Percentiles rank a stretch among this genome's conserved stretches.
Evolutionary conservation across 1,139 yeast species (phyloP).

Genomic region (Suhomyces atakaporum): DNA sequence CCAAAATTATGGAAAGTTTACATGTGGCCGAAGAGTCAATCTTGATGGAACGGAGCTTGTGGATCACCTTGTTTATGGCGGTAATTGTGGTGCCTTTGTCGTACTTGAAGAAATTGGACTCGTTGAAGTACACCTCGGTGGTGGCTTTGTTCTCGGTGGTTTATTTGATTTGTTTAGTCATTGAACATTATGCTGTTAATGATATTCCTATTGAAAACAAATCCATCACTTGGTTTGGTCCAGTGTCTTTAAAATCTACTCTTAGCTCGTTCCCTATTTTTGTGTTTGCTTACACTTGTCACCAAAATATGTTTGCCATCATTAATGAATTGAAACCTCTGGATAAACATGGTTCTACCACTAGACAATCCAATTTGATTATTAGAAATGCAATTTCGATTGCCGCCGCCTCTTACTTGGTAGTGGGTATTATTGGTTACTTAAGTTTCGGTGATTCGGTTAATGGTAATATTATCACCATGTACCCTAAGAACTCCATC

Average conservation of each 20-base stretch:
- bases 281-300: slow-evolving; percentile 93
- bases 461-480: slow-evolving; percentile 65
- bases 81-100: slow-evolving; percentile 71
- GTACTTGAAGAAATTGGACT: slow-evolving; percentile 72
- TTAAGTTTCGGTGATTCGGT: slow-evolving; percentile 80
- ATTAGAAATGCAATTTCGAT: slow-evolving; percentile 61
- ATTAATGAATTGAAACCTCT: slow-evolving; percentile 63
- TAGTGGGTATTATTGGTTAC: slow-evolving; percentile 84
- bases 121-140: slow-evolving; percentile 81
- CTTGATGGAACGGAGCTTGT: slow-evolving; percentile 55
- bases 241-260: slow-evolving; percentile 39
- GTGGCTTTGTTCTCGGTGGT: slow-evolving; percentile 83
- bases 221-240: slow-evolving; percentile 37
- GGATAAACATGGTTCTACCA: slow-evolving; percentile 45
- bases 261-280: slow-evolving; percentile 75
- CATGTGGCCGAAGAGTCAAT: slow-evolving; percentile 24
- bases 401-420: slow-evolving; percentile 59
- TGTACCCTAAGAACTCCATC: slow-evolving; percentile 60
- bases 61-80: slow-evolving; percentile 66
- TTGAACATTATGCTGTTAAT: slow-evolving; percentile 56
- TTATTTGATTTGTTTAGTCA: slow-evolving; percentile 73
- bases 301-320: slow-evolving; percentile 90
- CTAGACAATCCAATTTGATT: slow-evolving; percentile 54
- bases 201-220: slow-evolving; percentile 29
- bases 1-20: slow-evolving; percentile 61